Conservation (phyloP, 495 filamentous ascomycete genomes). For the Schizothecium vesticola region DNA sequence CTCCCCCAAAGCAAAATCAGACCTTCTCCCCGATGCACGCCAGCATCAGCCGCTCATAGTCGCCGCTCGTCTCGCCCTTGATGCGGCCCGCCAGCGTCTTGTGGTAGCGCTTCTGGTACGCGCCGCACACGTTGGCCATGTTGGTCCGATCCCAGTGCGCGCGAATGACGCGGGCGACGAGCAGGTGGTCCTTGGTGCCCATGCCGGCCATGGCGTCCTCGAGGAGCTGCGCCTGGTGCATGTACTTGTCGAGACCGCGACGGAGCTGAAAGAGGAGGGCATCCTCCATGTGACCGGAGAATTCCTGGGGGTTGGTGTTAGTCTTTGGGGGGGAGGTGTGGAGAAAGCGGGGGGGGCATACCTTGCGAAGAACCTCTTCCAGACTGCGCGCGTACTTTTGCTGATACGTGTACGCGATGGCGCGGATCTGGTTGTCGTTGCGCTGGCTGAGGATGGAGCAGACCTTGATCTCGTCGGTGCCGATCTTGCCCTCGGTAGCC, state of each 20-base stretch:
- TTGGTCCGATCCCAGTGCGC: constrained; percentile 72
- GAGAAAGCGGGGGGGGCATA: constrained; percentile 20
- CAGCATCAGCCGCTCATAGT: constrained; percentile 68
- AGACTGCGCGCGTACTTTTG: constrained; percentile 59
- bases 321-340: background rate
- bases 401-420: constrained; percentile 67
- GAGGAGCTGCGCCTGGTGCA: constrained; percentile 71
- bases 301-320: constrained; percentile 49
- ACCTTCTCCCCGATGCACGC: constrained; percentile 45
- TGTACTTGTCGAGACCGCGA: constrained; percentile 70
- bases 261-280: constrained; percentile 74
- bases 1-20: constrained; percentile 1
- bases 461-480: constrained; percentile 71
- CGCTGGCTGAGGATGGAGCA: constrained; percentile 67
- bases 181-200: constrained; percentile 77
- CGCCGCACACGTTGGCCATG: constrained; percentile 65
- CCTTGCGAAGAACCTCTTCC: constrained; percentile 64
- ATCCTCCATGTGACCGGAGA: constrained; percentile 87
- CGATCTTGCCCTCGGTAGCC: constrained; percentile 63
- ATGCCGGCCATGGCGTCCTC: constrained; percentile 82
- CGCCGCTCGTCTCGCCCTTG: constrained; percentile 76
- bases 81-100: constrained; percentile 60
- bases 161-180: constrained; percentile 69
- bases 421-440: constrained; percentile 74
- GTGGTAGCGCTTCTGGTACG: constrained; percentile 61